These are phyloP conservation scores for Artemisia tridentata DNA, from an alignment of 129 eudicot genomes.

Conservation along the genomic window DNA sequence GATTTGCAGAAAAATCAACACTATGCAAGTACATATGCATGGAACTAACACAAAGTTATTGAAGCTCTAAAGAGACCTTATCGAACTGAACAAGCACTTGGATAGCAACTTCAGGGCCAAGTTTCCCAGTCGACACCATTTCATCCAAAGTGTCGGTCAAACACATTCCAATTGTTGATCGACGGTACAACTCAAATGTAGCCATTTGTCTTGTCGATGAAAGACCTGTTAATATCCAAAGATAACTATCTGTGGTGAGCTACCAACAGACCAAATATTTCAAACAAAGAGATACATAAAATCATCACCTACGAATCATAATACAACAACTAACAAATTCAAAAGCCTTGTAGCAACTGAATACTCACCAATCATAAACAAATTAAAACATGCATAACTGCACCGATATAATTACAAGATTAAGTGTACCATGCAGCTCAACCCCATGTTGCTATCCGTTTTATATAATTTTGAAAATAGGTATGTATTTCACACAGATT, in stretches of 20 bases:
- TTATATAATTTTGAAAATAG: no score
- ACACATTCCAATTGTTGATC: slow-evolving; percentile 97
- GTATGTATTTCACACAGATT: no score
- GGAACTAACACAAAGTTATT: slow-evolving; percentile 5
- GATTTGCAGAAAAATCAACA: slow-evolving; percentile 9
- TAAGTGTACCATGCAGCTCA: no score
- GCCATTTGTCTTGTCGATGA: slow-evolving; percentile 43
- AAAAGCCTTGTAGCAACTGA: no score
- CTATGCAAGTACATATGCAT: not conserved
- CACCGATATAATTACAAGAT: no score
- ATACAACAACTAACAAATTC: no score
- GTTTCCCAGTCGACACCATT: slow-evolving; percentile 75
- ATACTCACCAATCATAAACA: no score
- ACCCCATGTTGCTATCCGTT: no score
- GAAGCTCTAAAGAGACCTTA: slow-evolving; percentile 49
- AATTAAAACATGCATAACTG: no score
- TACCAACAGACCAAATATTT: not conserved
- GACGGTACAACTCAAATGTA: slow-evolving; percentile 84
- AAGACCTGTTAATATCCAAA: slow-evolving; percentile 27
- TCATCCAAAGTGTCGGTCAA: slow-evolving; percentile 96
- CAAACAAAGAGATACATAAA: no score
- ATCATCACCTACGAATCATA: no score
- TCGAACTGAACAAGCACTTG: slow-evolving; percentile 98
- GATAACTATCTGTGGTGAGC: not conserved
- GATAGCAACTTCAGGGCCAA: slow-evolving; percentile 87